These are phyloP conservation scores for Dendrothele bispora DNA, from an alignment of 768 basidiomycete species.

Conservation along the genomic window DNA sequence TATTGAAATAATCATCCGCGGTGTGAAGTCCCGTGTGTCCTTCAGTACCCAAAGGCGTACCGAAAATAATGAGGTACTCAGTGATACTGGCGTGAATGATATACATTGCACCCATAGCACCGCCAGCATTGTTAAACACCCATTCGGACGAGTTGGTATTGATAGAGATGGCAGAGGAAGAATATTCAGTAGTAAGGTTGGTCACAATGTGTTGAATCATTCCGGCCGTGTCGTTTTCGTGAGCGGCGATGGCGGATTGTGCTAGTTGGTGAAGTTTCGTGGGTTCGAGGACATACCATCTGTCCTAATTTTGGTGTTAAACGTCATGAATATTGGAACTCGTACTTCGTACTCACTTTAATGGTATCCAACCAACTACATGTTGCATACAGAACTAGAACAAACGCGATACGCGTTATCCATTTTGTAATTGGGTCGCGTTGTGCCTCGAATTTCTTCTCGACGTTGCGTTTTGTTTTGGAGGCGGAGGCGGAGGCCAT, in stretches of 20 bases:
- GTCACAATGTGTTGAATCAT: slow-evolving; percentile 83
- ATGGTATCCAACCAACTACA: too few relatives aligned
- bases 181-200: slow-evolving; percentile 76
- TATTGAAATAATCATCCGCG: slow-evolving; percentile 98
- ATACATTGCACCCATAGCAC: slow-evolving; percentile 98
- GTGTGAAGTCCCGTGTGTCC: slow-evolving; percentile 94
- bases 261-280: slow-evolving; percentile 69
- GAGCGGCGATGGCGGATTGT: slow-evolving; percentile 66
- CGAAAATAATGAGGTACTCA: slow-evolving; percentile 95
- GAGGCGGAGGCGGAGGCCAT: too few relatives aligned
- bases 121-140: slow-evolving; percentile 97
- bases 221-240: slow-evolving; percentile 57
- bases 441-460: too few relatives aligned
- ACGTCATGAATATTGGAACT: too few relatives aligned
- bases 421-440: too few relatives aligned
- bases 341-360: too few relatives aligned
- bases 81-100: slow-evolving; percentile 96
- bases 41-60: slow-evolving; percentile 95
- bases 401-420: too few relatives aligned
- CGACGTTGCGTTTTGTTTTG: too few relatives aligned
- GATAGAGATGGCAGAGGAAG: slow-evolving; percentile 52
- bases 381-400: too few relatives aligned
- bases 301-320: too few relatives aligned
- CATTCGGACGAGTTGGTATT: slow-evolving; percentile 73
- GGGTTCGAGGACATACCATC: slow-evolving; percentile 88